A percentile compares a stretch with the other conserved stretches of the same genome.
These are phyloP conservation scores for Zymoseptoria tritici DNA, from an alignment of 2,329 filamentous ascomycete species.

Conservation along the genomic window DNA sequence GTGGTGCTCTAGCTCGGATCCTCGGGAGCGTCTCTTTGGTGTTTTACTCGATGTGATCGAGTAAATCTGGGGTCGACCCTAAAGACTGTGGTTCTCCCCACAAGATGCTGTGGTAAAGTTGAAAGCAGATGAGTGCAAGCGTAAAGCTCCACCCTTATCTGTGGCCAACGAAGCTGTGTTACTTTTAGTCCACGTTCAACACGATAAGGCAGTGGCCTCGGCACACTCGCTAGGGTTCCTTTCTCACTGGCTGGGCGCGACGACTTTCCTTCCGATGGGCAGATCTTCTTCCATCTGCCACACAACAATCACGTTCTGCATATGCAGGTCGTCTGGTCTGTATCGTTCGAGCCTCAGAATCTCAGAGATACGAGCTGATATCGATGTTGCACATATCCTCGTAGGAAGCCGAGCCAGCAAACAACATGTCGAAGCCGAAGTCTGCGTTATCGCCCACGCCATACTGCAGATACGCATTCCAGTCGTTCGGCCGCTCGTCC, in stretches of 20 bases:
- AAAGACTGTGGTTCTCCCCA: neutral
- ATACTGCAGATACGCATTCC: constrained; percentile 7
- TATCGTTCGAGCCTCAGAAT: neutral
- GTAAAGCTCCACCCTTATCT: neutral
- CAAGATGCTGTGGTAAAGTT: neutral
- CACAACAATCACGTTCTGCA: neutral
- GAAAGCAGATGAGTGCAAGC: neutral
- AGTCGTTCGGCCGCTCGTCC: neutral
- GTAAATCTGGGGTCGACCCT: constrained; percentile 5
- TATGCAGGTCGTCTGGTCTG: neutral
- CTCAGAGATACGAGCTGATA: neutral
- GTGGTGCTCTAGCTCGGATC: neutral
- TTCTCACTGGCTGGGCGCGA: neutral
- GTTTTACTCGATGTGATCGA: constrained; percentile 20
- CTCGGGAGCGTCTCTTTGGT: constrained; percentile 1
- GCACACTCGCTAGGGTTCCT: neutral
- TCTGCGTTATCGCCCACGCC: constrained; percentile 6
- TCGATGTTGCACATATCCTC: neutral
- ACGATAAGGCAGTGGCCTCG: neutral
- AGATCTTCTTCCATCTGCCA: neutral
- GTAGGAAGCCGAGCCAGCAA: constrained; percentile 1
- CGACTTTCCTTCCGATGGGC: neutral
- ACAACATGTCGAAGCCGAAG: constrained; percentile 15
- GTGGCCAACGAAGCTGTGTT: neutral
- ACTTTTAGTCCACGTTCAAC: neutral